Percentiles rank a stretch among this genome's conserved stretches.
Conservation (phyloP, 2,329 filamentous ascomycete genomes). For the Aspergillus awamori region DNA sequence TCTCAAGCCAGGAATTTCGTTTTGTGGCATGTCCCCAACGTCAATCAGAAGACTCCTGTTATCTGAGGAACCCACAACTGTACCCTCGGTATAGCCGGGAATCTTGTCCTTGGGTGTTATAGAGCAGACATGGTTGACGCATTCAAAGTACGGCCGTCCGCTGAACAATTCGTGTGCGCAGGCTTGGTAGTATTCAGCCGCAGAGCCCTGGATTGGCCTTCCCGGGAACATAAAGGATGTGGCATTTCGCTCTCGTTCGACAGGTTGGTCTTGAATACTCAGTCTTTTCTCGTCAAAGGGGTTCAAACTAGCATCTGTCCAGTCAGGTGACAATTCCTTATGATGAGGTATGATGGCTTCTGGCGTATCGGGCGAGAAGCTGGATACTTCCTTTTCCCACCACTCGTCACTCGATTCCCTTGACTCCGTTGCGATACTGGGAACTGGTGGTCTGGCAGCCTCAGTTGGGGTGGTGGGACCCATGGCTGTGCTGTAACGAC, state of each 20-base stretch:
- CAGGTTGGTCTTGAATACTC: conserved; percentile 7
- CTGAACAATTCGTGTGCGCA: conserved; percentile 49
- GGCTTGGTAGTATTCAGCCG: conserved; percentile 50
- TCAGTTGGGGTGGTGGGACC: conserved; percentile 33
- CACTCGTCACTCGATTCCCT: conserved; percentile 28
- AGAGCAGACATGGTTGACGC: conserved; percentile 47
- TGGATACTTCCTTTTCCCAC: conserved; percentile 35
- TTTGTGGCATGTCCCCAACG: conserved; percentile 20
- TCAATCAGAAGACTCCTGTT: conserved; percentile 22
- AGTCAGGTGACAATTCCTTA: conserved; percentile 19
- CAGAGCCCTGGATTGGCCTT: conserved; percentile 35
- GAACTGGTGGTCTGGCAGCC: conserved; percentile 30
- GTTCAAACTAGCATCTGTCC: conserved; percentile 23
- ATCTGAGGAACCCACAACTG: neutral
- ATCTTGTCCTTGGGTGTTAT: conserved; percentile 33
- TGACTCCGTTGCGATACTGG: conserved; percentile 24
- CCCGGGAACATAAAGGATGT: conserved; percentile 31
- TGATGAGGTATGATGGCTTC: conserved; percentile 23
- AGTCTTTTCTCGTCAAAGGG: conserved; percentile 21
- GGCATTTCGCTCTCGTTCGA: neutral
- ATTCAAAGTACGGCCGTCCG: conserved; percentile 47
- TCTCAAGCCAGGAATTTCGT: neutral
- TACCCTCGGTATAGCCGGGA: conserved; percentile 14
- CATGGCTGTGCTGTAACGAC: conserved; percentile 39
- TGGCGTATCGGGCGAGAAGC: conserved; percentile 36